Evolutionary conservation across 441 rosid species (phyloP).

Genomic region (Capsella rubella): DNA sequence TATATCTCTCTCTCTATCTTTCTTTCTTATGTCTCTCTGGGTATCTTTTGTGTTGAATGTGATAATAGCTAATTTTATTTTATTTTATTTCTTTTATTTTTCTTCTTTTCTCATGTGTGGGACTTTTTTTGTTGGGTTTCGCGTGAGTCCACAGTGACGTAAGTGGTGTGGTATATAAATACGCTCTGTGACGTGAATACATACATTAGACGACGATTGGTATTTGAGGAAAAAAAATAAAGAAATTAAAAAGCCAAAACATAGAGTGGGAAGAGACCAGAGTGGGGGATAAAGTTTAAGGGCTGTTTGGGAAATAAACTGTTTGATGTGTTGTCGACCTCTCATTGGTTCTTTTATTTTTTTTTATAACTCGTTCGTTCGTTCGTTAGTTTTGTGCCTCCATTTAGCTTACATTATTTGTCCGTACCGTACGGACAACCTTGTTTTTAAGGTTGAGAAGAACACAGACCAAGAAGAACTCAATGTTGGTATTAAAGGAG

Average conservation of each 20-base stretch:
- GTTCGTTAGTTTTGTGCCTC: slow-evolving; percentile 1
- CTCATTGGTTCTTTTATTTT: slow-evolving; percentile 45
- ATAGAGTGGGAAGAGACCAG: slow-evolving; percentile 28
- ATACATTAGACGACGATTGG: slow-evolving; percentile 36
- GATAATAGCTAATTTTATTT: slow-evolving; percentile 32
- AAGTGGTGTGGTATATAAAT: slow-evolving; percentile 36
- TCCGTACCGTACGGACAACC: slow-evolving; percentile 43
- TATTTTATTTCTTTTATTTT: not conserved
- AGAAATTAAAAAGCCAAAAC: slow-evolving; percentile 5
- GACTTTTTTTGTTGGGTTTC: slow-evolving; percentile 38
- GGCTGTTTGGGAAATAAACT: slow-evolving; percentile 55
- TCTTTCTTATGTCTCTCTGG: slow-evolving; percentile 40
- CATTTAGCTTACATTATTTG: slow-evolving; percentile 23
- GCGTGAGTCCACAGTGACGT: slow-evolving; percentile 45
- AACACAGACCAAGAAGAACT: slow-evolving; percentile 7
- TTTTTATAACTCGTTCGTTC: slow-evolving; percentile 22
- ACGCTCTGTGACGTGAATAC: slow-evolving; percentile 38
- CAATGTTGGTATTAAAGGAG: slow-evolving; percentile 1
- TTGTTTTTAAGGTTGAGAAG: slow-evolving; percentile 27
- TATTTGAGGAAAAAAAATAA: slow-evolving; percentile 41
- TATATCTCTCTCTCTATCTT: slow-evolving; percentile 30
- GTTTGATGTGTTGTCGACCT: slow-evolving; percentile 60
- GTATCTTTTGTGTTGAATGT: slow-evolving; percentile 43
- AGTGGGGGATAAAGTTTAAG: slow-evolving; percentile 45
- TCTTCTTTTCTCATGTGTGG: not conserved